Evolutionary conservation across 805 yeast genomes (phyloP).

Genomic region (Saccharomyces eubayanus): DNA sequence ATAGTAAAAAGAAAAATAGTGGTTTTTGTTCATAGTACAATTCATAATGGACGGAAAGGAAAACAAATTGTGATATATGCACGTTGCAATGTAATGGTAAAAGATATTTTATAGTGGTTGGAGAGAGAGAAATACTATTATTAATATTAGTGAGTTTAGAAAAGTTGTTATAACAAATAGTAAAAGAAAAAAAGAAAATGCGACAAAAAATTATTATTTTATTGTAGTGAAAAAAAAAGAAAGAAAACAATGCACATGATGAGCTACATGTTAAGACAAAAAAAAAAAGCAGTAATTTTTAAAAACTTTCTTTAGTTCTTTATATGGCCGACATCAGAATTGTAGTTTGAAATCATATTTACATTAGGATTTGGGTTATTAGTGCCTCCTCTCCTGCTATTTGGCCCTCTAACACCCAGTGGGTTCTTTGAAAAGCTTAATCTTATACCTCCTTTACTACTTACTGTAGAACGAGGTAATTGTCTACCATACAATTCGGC

Average conservation of each 20-base stretch:
- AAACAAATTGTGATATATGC: background rate
- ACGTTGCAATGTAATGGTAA: background rate
- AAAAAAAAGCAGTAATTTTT: background rate
- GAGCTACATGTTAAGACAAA: background rate
- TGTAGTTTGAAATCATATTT: background rate
- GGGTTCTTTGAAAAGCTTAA: slow-evolving; percentile 94
- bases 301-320: background rate
- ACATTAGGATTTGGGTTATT: background rate
- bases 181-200: background rate
- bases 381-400: slow-evolving; percentile 34
- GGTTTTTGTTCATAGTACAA: background rate
- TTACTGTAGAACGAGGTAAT: slow-evolving; percentile 60
- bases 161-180: background rate
- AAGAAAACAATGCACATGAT: background rate
- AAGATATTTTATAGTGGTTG: background rate
- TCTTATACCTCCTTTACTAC: slow-evolving; percentile 82
- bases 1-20: background rate
- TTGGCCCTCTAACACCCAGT: slow-evolving; percentile 83
- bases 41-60: background rate
- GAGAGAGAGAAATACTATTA: background rate
- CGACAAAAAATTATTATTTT: background rate
- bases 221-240: background rate
- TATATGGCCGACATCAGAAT: background rate
- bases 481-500: slow-evolving; percentile 92
- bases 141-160: background rate